phyloP scores from a whole-genome alignment of 1,284 basidiomycete species.

The Pyrrhoderma lamaoense region DNA sequence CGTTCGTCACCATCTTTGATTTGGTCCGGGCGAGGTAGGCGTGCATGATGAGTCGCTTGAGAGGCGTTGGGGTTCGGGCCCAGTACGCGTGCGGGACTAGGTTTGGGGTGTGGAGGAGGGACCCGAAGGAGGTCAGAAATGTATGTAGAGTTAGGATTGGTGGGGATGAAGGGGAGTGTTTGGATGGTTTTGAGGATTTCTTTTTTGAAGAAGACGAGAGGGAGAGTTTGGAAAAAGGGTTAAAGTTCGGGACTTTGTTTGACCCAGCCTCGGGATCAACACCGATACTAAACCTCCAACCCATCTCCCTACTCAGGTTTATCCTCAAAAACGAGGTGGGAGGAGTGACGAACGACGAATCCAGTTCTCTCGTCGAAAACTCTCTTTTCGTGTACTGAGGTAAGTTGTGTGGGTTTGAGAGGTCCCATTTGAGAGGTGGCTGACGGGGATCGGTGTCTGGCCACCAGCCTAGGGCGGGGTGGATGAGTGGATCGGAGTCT shows the following conservation, averaged over 20 bases:
- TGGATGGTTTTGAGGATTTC: no score
- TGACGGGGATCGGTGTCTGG: constrained; percentile 3
- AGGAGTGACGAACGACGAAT: constrained; percentile 9
- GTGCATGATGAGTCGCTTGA: not conserved
- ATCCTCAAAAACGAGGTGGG: constrained; percentile 9
- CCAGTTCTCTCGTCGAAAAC: constrained; percentile 4
- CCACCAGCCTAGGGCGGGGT: constrained; percentile 17
- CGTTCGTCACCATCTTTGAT: not conserved
- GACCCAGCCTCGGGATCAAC: constrained; percentile 1
- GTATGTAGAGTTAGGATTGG: no score
- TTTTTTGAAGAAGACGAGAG: no score
- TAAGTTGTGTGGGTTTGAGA: not conserved
- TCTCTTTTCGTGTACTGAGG: constrained; percentile 9
- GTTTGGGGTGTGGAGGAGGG: constrained; percentile 8
- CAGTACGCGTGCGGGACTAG: constrained; percentile 11
- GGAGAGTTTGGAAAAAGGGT: no score
- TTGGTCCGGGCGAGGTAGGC: constrained; percentile 8
- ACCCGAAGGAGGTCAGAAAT: constrained; percentile 1
- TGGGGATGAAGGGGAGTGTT: no score
- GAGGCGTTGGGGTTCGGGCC: constrained; percentile 1
- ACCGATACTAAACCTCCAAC: constrained; percentile 10
- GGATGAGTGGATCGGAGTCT: constrained; percentile 11
- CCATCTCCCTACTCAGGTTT: constrained; percentile 1
- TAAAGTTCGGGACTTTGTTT: no score
- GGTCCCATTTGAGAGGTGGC: constrained; percentile 11